Evolutionary conservation across 106 monocot genomes (phyloP), one percentile per base, ranked within the genome.

Genomic region (Acanthochlamys bracteata): DNA sequence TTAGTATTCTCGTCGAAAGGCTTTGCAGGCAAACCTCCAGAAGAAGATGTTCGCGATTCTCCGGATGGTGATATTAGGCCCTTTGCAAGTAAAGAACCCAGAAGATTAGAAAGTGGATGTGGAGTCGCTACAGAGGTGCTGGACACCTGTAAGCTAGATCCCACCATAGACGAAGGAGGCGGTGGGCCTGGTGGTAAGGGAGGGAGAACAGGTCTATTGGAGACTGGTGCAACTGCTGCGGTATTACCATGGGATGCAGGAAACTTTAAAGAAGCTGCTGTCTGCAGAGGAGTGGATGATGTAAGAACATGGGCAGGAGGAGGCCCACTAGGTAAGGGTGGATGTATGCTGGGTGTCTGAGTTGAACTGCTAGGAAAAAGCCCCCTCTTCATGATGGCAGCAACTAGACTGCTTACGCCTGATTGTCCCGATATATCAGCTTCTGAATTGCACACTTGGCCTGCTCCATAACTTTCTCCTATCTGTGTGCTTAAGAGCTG

Each of bases 41-140:
- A 54, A 69, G 43, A 24, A 49, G 41, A 39, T 26, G 49, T 17
- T 41, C 53, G 55, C 27, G 66, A 24, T 49, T 77, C 74, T 21
- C 57, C 53, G 25, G 74, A 58, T 42, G 79, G 55, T 27, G 89
- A 75, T 69, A 95, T 95, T 66, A 95, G 41, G 67, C 94, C 94
- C 65, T 90, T 95, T 42, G 79, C 86, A 64, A 87, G 86, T 63
- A 95, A 82, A 60, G 89, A 85, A 42, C 67, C 85, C 57, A 96
- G 74, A 61, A 96, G 81, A 68, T 74, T 80, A 0, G 95, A 95
- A 72, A 95, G 78, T 61, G 90, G 90, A 59, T 74, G 74, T 26
- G 62, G 25, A 39, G 39, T 56, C 39, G 57, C 26, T 55, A 47
- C 46, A 53, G 54, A 19, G 25, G 64, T 41, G 45, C 66, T 74